Conservation (phyloP, 2,329 filamentous ascomycete genomes). For the Cordyceps militaris region DNA sequence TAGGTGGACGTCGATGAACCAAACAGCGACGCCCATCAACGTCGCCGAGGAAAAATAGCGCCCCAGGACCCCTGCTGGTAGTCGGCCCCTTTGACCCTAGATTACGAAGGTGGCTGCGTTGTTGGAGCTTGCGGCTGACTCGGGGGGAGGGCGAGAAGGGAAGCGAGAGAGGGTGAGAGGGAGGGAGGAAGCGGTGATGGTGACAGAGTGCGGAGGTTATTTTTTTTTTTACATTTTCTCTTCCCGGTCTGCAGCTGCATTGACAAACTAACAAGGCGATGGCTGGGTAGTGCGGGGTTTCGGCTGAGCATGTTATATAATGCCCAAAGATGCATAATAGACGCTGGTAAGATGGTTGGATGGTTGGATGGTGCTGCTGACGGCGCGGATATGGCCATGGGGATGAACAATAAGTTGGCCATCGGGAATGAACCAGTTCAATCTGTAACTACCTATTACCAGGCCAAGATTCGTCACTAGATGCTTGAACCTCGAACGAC, state of each 20-base stretch:
- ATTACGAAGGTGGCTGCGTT: not conserved
- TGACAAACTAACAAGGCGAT: not conserved
- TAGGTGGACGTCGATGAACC: not conserved
- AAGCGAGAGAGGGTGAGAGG: not conserved
- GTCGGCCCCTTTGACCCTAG: not conserved
- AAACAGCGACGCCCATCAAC: not conserved
- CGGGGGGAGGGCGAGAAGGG: not conserved
- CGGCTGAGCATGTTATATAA: not conserved
- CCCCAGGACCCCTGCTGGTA: not conserved
- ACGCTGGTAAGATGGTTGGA: not conserved
- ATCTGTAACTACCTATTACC: too few species aligned
- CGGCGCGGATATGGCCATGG: not conserved
- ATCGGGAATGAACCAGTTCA: not conserved
- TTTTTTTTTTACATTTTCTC: too few species aligned
- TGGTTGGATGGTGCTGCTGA: not conserved
- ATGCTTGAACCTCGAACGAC: too few species aligned
- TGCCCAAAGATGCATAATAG: not conserved
- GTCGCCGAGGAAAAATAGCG: not conserved
- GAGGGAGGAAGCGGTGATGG: too few species aligned
- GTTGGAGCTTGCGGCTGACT: not conserved
- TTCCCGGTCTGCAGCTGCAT: too few species aligned
- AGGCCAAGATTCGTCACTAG: too few species aligned
- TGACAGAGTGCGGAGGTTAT: too few species aligned
- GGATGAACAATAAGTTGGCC: not conserved
- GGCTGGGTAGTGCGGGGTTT: not conserved